A percentile compares a stretch with the other conserved stretches of the same genome.
Evolutionary conservation across 2,329 filamentous ascomycete genomes (phyloP).

Genomic region (Ascochyta pisi): DNA sequence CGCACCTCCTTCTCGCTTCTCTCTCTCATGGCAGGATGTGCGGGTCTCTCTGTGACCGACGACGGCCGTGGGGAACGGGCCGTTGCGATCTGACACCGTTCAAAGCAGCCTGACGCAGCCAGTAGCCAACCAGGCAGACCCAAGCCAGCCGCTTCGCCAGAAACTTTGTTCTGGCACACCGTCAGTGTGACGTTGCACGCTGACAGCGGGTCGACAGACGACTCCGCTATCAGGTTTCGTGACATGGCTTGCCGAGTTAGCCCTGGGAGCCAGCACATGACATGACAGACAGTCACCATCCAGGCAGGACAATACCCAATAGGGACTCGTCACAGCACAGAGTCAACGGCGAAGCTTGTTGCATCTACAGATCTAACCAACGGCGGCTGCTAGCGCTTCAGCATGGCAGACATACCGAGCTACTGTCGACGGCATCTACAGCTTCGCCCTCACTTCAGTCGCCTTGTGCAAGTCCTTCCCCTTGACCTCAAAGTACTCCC

Average conservation of each 20-base stretch:
- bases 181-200: constrained; percentile 8
- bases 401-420: background rate
- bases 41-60: constrained; percentile 7
- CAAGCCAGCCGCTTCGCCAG: constrained; percentile 17
- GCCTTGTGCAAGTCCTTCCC: constrained; percentile 47
- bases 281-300: background rate
- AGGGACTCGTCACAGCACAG: background rate
- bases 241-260: background rate
- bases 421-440: constrained; percentile 26
- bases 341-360: background rate
- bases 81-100: constrained; percentile 39
- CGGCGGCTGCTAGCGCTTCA: background rate
- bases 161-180: constrained; percentile 1
- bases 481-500: constrained; percentile 73
- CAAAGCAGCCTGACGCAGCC: constrained; percentile 22
- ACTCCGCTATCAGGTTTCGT: background rate
- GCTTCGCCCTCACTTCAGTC: constrained; percentile 52
- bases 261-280: background rate
- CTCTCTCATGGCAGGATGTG: background rate
- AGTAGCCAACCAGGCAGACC: constrained; percentile 20
- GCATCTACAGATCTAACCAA: background rate
- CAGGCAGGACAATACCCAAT: background rate
- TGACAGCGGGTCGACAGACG: background rate
- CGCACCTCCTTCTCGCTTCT: too few relatives aligned
- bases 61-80: constrained; percentile 33